Evolutionary conservation across 176 grass and related monocot genomes (phyloP), one percentile per base, ranked within the genome.

Genomic region (Alloteropsis semialata): DNA sequence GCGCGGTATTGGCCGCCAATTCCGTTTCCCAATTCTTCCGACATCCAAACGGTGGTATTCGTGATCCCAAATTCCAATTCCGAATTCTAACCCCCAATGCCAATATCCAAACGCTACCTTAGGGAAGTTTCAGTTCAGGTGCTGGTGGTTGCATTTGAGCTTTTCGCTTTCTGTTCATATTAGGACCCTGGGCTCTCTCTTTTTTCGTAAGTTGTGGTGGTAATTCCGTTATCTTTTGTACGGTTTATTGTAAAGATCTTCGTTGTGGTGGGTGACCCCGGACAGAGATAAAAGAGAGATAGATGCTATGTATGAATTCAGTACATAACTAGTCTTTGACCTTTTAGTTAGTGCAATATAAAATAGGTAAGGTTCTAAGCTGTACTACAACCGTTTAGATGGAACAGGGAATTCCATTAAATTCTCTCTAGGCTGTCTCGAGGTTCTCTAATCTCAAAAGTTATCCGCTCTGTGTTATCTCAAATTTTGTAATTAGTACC

Each of bases 51-150:
- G 44, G 12, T 15, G 44, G 44, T 15, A 45, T 45, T 45, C 2
- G 44, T 15, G 44, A 2, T 15, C 1, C 1, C 12, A 15, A 45
- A 45, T 45, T 45, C 12, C 44, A 45, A 45, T 45, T 45, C 44
- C 44, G 1, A 15, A 45, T 45, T 45, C 44, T 4, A 45, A 1
- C 12, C 4, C 12, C 13, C 12, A 45, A 45, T 45, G 44, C 13
- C 13, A 15, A 45, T 13, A 45, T 45, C 44, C 11, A 45, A 45
- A 45, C 44, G 44, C n/a, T n/a, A 36, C 34, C 44, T 84, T 76
- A 66, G 82, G 45, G 46, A 76, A 67, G 46, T 42, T 76, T 66
- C 42, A 22, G 82, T 66, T 76, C 33, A 66, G 60, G 60, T 43
- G 60, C 59, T 17, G 48, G 48, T 67, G 60, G 72, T 66, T 65